These are phyloP conservation scores for Pachysolen tannophilus DNA, from an alignment of 805 yeast species.

Conservation along the genomic window DNA sequence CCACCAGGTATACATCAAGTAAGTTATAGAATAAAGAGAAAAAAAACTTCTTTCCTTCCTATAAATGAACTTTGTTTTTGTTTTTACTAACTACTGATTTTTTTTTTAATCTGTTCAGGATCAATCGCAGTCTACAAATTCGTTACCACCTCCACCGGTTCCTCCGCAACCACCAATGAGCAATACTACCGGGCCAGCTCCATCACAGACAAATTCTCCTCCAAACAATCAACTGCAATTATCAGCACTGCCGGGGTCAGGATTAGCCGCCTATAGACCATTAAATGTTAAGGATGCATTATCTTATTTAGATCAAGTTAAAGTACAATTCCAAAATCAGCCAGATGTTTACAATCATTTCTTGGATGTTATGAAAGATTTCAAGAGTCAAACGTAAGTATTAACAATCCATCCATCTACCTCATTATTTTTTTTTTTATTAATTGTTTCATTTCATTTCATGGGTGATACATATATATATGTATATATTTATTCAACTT, in stretches of 20 bases:
- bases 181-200: slow-evolving; percentile 14
- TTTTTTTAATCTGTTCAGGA: too few relatives aligned
- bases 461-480: slow-evolving; percentile 7
- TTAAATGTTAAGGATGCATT: slow-evolving; percentile 94
- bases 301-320: slow-evolving; percentile 92
- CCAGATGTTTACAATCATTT: slow-evolving; percentile 96
- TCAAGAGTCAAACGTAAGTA: slow-evolving; percentile 78
- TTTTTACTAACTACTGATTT: too few relatives aligned
- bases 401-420: too few relatives aligned
- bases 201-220: slow-evolving; percentile 11
- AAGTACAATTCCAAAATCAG: slow-evolving; percentile 82
- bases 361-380: slow-evolving; percentile 97
- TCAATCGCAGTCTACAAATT: too few relatives aligned
- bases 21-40: slow-evolving; percentile 19
- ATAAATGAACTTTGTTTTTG: too few relatives aligned
- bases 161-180: slow-evolving; percentile 16
- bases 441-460: neutral
- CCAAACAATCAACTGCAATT: slow-evolving; percentile 14
- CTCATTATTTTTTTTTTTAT: neutral
- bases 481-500: too few relatives aligned
- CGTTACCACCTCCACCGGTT: slow-evolving; percentile 12
- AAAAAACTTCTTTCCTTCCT: too few relatives aligned
- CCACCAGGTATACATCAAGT: slow-evolving; percentile 18
- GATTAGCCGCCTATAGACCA: slow-evolving; percentile 50
- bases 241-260: slow-evolving; percentile 23